A percentile compares a stretch with the other conserved stretches of the same genome.
phyloP scores from a whole-genome alignment of 108 stramenopile genomes.

The Conticribra guillardii region DNA sequence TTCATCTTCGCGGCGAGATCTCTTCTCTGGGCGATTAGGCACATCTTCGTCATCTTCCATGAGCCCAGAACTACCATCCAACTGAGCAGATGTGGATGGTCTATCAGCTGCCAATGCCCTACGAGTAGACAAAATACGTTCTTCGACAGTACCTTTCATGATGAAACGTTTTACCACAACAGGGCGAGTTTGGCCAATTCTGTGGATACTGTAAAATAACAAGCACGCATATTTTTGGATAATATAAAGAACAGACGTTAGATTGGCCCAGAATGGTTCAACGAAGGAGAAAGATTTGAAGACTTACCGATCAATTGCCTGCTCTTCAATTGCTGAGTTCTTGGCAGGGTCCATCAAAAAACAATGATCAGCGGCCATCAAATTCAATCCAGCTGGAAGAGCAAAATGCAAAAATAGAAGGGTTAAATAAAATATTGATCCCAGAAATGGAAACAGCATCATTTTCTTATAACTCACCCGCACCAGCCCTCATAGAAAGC shows the following conservation, averaged over 20 bases:
- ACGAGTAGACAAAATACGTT: conserved; percentile 21
- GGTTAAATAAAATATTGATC: no score
- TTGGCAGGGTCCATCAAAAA: conserved; percentile 23
- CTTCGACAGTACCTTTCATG: conserved; percentile 29
- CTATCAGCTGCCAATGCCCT: conserved; percentile 22
- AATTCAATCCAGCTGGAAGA: conserved; percentile 34
- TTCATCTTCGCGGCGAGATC: conserved; percentile 19
- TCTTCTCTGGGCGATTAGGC: no score
- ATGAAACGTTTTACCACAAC: conserved; percentile 41
- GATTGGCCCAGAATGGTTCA: no score
- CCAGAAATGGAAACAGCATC: no score
- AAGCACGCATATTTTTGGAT: no score
- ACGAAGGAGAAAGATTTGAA: no score
- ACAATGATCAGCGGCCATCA: conserved; percentile 24
- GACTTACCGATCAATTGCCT: conserved; percentile 41
- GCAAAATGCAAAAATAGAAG: no score
- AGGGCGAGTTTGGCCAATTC: conserved; percentile 56
- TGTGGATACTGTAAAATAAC: no score
- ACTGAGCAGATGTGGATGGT: conserved; percentile 6
- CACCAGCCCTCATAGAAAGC: conserved; percentile 30
- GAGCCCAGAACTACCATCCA: conserved; percentile 12
- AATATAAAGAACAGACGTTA: no score
- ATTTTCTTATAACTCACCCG: no score
- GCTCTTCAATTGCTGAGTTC: conserved; percentile 29
- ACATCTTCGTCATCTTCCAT: conserved; percentile 26